Conservation (phyloP, 208 protist species). For the Phytomonas francai region DNA sequence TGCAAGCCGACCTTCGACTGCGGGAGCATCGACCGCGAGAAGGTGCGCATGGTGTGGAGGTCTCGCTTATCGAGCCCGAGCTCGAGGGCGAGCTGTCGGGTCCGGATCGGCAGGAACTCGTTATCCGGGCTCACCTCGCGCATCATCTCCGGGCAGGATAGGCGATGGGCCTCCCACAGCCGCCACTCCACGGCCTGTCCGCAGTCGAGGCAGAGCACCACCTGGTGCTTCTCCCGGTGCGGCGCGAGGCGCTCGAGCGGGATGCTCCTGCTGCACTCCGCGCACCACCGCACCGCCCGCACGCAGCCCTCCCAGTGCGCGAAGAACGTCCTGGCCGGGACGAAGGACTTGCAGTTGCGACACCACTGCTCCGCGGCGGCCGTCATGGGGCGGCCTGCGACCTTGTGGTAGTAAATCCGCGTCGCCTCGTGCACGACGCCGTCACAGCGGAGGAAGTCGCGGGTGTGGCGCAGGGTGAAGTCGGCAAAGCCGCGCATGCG, state of each 20-base stretch:
- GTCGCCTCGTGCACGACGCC: conserved; percentile 88
- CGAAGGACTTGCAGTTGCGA: conserved; percentile 85
- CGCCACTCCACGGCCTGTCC: conserved; percentile 83
- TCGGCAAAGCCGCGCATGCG: conserved; percentile 69
- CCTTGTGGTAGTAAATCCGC: conserved; percentile 81
- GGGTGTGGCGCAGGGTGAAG: conserved; percentile 68
- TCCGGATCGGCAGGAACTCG: conserved; percentile 79
- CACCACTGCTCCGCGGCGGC: conserved; percentile 73
- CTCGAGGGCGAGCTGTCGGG: conserved; percentile 77
- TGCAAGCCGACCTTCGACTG: not conserved
- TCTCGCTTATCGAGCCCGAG: conserved; percentile 84
- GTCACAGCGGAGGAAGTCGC: conserved; percentile 67
- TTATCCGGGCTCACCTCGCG: conserved; percentile 84
- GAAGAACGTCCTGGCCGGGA: conserved; percentile 54
- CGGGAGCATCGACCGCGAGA: conserved; percentile 27
- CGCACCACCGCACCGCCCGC: conserved; percentile 75
- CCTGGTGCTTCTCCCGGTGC: conserved; percentile 85
- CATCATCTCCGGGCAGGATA: conserved; percentile 83
- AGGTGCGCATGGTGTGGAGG: conserved; percentile 70
- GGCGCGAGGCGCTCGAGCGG: conserved; percentile 71
- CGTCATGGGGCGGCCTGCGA: conserved; percentile 34
- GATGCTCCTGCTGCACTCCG: conserved; percentile 69
- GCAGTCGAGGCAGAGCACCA: conserved; percentile 87
- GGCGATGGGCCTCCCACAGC: conserved; percentile 81
- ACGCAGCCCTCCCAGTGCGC: conserved; percentile 75